A percentile compares a stretch with the other conserved stretches of the same genome.
Conservation (phyloP, 164 flowering plant genomes). For the Cinnamomum chago region DNA sequence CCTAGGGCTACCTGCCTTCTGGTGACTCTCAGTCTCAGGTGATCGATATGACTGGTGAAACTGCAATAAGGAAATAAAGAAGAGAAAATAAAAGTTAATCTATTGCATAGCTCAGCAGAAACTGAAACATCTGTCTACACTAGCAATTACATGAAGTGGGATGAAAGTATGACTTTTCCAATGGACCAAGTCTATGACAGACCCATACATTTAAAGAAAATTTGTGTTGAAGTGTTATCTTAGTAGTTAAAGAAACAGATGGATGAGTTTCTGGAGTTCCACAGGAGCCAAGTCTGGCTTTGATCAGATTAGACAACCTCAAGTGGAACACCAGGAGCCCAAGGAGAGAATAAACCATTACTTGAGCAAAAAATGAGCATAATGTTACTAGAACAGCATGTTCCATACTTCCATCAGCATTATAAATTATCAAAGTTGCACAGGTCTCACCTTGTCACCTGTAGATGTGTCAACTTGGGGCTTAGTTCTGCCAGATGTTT, state of each 20-base stretch:
- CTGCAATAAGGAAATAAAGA: constrained; percentile 24
- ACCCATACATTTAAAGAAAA: neutral
- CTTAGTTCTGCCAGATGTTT: constrained; percentile 21
- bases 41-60: constrained; percentile 33
- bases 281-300: neutral
- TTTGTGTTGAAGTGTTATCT: neutral
- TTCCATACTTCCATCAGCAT: neutral
- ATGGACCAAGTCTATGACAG: too few relatives aligned
- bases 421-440: neutral
- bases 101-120: too few relatives aligned
- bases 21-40: constrained; percentile 38
- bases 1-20: constrained; percentile 52
- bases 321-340: neutral
- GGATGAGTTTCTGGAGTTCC: neutral
- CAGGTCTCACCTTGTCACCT: constrained; percentile 39
- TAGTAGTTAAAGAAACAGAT: neutral
- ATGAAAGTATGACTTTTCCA: too few relatives aligned
- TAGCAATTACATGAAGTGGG: too few relatives aligned
- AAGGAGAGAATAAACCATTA: neutral
- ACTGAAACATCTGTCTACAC: too few relatives aligned
- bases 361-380: neutral
- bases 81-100: too few relatives aligned
- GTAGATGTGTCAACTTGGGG: constrained; percentile 28
- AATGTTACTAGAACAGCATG: neutral
- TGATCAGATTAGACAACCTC: neutral